Conservation (phyloP, 2,329 filamentous ascomycete genomes). For the Colletotrichum agaves region DNA sequence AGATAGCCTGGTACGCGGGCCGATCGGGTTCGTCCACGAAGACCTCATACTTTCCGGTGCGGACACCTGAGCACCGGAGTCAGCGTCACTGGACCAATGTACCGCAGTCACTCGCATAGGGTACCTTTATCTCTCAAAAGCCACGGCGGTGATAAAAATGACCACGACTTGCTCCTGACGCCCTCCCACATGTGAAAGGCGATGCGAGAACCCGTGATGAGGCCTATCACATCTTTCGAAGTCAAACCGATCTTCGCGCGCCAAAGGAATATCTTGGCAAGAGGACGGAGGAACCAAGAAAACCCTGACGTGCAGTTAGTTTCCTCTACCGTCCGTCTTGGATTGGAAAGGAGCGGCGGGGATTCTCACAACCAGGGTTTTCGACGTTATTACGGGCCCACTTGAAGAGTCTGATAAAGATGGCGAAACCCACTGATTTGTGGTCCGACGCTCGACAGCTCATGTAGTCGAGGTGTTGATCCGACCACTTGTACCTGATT, state of each 20-base stretch:
- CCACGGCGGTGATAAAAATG: constrained; percentile 6
- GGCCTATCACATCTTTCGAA: not conserved
- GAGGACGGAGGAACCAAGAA: not conserved
- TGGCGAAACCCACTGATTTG: not conserved
- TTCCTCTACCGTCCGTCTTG: too few species aligned
- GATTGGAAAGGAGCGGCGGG: too few species aligned
- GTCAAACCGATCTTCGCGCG: not conserved
- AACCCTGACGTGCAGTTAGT: not conserved
- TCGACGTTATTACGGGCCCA: constrained; percentile 2
- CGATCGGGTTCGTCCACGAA: not conserved
- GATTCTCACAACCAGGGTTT: not conserved
- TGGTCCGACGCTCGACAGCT: not conserved
- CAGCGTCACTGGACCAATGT: too few species aligned
- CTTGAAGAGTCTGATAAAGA: not conserved
- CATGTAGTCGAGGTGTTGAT: not conserved
- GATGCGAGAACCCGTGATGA: not conserved
- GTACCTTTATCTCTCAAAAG: constrained; percentile 15
- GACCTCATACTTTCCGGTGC: not conserved
- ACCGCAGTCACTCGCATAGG: too few species aligned
- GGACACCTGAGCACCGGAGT: not conserved
- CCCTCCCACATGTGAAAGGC: constrained; percentile 12
- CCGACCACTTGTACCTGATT: not conserved
- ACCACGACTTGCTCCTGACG: constrained; percentile 7
- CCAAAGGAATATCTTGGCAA: not conserved
- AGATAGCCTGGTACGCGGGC: not conserved